These are phyloP conservation scores for Saccharomyces hybrid DNA, from an alignment of 1,139 yeast genomes.

Conservation along the genomic window DNA sequence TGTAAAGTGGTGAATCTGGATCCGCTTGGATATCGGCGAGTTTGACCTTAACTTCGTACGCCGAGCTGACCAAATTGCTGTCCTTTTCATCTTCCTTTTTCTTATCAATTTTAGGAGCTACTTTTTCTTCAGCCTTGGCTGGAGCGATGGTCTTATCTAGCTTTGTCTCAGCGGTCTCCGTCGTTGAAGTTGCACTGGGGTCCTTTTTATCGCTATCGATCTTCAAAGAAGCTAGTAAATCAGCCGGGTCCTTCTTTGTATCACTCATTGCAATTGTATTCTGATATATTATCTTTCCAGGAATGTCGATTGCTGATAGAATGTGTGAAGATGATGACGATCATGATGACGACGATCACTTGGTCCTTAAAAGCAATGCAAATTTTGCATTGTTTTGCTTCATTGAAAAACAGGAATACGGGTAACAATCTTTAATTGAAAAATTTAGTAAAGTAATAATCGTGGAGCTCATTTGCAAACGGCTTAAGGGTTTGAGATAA, in stretches of 20 bases:
- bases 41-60: constrained; percentile 90
- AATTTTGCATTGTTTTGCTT: neutral
- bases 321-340: neutral
- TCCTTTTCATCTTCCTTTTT: constrained; percentile 28
- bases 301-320: neutral
- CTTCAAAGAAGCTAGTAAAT: constrained; percentile 35
- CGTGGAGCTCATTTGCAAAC: neutral
- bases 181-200: constrained; percentile 16
- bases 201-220: constrained; percentile 24
- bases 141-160: constrained; percentile 11
- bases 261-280: constrained; percentile 11
- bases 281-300: neutral
- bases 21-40: constrained; percentile 94
- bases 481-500: too few species aligned
- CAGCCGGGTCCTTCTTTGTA: constrained; percentile 35
- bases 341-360: neutral
- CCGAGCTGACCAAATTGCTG: constrained; percentile 60
- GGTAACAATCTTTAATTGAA: neutral
- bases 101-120: constrained; percentile 7
- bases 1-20: constrained; percentile 88
- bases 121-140: constrained; percentile 8
- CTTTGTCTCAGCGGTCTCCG: constrained; percentile 10
- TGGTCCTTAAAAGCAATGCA: neutral
- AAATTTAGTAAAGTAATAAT: neutral
- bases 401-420: neutral